Evolutionary conservation across 2,329 filamentous ascomycete genomes (phyloP).

Genomic region (Fusarium guadeloupense): DNA sequence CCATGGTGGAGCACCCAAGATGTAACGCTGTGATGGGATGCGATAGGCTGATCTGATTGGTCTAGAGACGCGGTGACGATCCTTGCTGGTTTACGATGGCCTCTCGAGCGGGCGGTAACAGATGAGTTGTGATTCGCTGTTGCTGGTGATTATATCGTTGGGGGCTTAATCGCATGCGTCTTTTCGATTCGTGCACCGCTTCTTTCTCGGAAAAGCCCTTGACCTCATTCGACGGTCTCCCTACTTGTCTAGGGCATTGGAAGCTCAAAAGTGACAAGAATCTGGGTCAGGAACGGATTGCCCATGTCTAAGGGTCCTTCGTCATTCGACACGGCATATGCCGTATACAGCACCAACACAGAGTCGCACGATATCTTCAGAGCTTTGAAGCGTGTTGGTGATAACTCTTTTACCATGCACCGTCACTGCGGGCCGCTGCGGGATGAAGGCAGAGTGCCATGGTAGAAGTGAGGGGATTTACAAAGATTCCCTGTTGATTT

Average conservation of each 20-base stretch:
- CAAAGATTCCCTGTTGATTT: constrained; percentile 18
- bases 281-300: constrained; percentile 12
- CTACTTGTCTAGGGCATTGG: constrained; percentile 20
- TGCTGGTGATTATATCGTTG: constrained; percentile 2
- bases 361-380: constrained; percentile 23
- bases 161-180: constrained; percentile 24
- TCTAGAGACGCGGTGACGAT: constrained; percentile 27
- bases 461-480: constrained; percentile 6
- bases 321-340: constrained; percentile 21
- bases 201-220: constrained; percentile 1
- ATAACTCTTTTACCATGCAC: constrained; percentile 21
- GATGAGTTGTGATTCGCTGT: constrained; percentile 32
- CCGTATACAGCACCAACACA: neutral
- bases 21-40: constrained; percentile 34
- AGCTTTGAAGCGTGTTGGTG: constrained; percentile 24
- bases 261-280: constrained; percentile 18
- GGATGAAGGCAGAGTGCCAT: constrained; percentile 4
- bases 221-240: constrained; percentile 18
- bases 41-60: constrained; percentile 35
- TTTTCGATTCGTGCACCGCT: constrained; percentile 27
- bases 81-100: constrained; percentile 21
- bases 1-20: constrained; percentile 26
- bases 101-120: constrained; percentile 40
- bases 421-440: constrained; percentile 26
- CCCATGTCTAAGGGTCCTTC: neutral